Percentiles rank a stretch among this genome's conserved stretches.
Evolutionary conservation across 2,329 filamentous ascomycete genomes (phyloP).

Genomic region (Coccinonectria pachysandricola): DNA sequence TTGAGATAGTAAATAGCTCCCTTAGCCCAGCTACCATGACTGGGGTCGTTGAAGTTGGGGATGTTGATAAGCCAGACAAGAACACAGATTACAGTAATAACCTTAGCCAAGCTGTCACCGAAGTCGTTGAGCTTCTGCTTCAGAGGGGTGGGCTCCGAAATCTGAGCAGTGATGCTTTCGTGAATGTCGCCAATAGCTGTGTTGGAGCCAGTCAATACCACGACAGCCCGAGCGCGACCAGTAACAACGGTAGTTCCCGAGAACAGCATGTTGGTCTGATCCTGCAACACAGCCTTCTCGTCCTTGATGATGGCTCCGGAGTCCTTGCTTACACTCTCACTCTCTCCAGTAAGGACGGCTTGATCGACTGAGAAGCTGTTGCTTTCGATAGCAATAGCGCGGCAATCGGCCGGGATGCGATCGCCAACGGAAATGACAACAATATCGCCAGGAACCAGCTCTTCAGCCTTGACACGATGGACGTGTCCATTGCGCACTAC

Average conservation of each 20-base stretch:
- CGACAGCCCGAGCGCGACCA: constrained; percentile 82
- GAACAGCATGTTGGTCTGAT: constrained; percentile 96
- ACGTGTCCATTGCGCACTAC: constrained; percentile 70
- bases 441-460: constrained; percentile 89
- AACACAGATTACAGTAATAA: constrained; percentile 94
- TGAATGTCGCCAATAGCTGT: constrained; percentile 98
- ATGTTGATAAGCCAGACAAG: constrained; percentile 98
- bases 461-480: constrained; percentile 84
- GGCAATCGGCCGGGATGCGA: constrained; percentile 89
- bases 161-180: constrained; percentile 95
- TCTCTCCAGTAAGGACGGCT: constrained; percentile 93
- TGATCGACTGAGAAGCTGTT: constrained; percentile 97
- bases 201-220: constrained; percentile 77
- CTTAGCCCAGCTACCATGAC: constrained; percentile 88
- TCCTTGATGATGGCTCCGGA: constrained; percentile 57
- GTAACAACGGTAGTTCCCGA: constrained; percentile 96
- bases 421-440: constrained; percentile 83
- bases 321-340: constrained; percentile 91
- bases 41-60: constrained; percentile 89
- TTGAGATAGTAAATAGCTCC: constrained; percentile 99
- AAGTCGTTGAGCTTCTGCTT: constrained; percentile 99
- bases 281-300: constrained; percentile 83
- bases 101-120: constrained; percentile 90
- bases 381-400: constrained; percentile 81
- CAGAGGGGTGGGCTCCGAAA: constrained; percentile 90